phyloP scores from a whole-genome alignment of 2,329 filamentous ascomycete genomes.

The Zopfia rhizophila region DNA sequence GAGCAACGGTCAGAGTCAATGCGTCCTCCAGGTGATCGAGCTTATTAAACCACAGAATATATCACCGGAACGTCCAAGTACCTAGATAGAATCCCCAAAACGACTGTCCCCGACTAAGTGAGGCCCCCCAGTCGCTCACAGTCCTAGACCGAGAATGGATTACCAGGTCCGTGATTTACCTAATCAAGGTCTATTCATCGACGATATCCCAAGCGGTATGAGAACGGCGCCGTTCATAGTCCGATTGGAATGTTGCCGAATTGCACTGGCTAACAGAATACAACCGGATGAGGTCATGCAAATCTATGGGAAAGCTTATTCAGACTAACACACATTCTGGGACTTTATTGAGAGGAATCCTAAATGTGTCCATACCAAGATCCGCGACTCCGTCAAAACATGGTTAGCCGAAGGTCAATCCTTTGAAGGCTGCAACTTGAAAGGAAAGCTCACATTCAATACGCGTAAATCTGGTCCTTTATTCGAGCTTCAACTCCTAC shows the following conservation, averaged over 20 bases:
- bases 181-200: slow-evolving; percentile 39
- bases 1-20: too few species aligned
- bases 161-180: slow-evolving; percentile 44
- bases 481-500: slow-evolving; percentile 37
- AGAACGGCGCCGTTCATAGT: slow-evolving; percentile 40
- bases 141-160: slow-evolving; percentile 13
- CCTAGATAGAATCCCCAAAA: background rate
- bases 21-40: too few species aligned
- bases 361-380: slow-evolving; percentile 4
- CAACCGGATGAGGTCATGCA: slow-evolving; percentile 26
- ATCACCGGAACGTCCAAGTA: too few species aligned
- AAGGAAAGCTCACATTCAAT: slow-evolving; percentile 39
- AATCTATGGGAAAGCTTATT: slow-evolving; percentile 6
- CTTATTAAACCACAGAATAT: too few species aligned
- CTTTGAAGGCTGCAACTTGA: slow-evolving; percentile 46
- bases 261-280: slow-evolving; percentile 30
- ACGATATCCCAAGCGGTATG: slow-evolving; percentile 20
- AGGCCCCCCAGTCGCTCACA: background rate
- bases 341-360: slow-evolving; percentile 16
- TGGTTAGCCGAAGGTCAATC: slow-evolving; percentile 37
- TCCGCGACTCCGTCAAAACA: slow-evolving; percentile 27
- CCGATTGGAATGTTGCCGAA: slow-evolving; percentile 44
- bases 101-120: background rate
- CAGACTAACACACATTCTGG: slow-evolving; percentile 35
- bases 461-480: slow-evolving; percentile 22